Percentiles rank a stretch among this genome's conserved stretches.
phyloP scores from a whole-genome alignment of 1,284 basidiomycete genomes.

The Marasmius sp. region DNA sequence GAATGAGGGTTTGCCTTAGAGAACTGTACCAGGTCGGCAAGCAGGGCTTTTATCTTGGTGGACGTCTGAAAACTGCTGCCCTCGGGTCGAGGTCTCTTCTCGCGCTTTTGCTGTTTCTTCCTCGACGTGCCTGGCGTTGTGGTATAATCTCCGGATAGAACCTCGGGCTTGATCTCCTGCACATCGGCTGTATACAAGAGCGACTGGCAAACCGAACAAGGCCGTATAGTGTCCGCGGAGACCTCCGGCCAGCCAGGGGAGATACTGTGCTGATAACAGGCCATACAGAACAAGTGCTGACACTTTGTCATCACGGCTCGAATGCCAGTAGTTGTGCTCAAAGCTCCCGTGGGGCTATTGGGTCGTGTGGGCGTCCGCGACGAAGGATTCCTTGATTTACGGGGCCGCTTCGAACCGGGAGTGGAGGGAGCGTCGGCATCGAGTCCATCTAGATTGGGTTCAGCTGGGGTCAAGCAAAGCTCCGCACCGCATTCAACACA shows the following conservation, averaged over 20 bases:
- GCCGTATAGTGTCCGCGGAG: conserved; percentile 51
- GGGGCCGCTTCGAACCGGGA: conserved; percentile 56
- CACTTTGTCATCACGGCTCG: conserved; percentile 84
- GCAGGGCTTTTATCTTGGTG: conserved; percentile 82
- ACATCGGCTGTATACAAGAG: conserved; percentile 67
- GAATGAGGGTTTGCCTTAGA: conserved; percentile 83
- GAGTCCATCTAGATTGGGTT: conserved; percentile 40
- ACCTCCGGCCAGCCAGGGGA: conserved; percentile 82
- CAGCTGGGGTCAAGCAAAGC: conserved; percentile 48
- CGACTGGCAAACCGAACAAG: conserved; percentile 76
- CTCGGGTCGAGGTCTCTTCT: conserved; percentile 62
- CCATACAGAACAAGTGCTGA: conserved; percentile 87
- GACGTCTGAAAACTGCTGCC: conserved; percentile 70
- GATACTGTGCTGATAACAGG: conserved; percentile 76
- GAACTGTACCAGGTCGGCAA: conserved; percentile 73
- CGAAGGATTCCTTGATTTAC: conserved; percentile 54
- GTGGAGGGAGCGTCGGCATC: conserved; percentile 50
- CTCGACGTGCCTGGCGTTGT: conserved; percentile 38
- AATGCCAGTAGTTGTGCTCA: conserved; percentile 18
- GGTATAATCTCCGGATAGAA: conserved; percentile 25
- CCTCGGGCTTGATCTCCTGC: conserved; percentile 69
- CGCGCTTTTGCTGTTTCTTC: conserved; percentile 67
- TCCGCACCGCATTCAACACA: conserved; percentile 88
- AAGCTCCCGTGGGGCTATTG: conserved; percentile 53
- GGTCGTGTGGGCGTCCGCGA: conserved; percentile 71